Conservation (phyloP, 2,329 filamentous ascomycete genomes). For the Cyphellophora attinorum region DNA sequence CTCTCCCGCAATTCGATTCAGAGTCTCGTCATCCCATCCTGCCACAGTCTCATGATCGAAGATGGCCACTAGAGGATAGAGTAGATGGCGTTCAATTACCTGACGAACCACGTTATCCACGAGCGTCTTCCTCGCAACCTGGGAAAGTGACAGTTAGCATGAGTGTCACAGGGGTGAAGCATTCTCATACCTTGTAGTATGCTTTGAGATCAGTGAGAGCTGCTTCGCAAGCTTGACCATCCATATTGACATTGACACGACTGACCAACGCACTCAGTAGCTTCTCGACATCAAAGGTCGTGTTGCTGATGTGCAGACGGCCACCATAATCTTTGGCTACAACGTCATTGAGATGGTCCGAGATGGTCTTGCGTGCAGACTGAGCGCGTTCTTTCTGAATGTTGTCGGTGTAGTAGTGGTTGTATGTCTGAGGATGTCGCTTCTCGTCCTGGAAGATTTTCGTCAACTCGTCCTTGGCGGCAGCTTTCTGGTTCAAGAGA, state of each 20-base stretch:
- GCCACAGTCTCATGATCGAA: no score
- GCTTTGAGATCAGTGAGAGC: slow-evolving; percentile 32
- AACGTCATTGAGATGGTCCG: slow-evolving; percentile 1
- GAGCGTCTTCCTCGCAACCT: background rate
- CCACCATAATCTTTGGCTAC: background rate
- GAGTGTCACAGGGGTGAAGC: background rate
- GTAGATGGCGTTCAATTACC: background rate
- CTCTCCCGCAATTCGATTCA: no score
- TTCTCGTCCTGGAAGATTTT: no score
- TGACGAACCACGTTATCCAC: background rate
- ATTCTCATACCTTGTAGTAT: slow-evolving; percentile 27
- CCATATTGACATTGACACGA: slow-evolving; percentile 25
- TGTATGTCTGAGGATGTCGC: slow-evolving; percentile 27
- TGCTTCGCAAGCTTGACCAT: slow-evolving; percentile 24
- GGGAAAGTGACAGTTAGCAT: background rate
- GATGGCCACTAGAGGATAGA: no score
- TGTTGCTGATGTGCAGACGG: background rate
- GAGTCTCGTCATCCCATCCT: no score
- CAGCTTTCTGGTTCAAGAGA: slow-evolving; percentile 17
- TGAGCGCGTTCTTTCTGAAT: slow-evolving; percentile 22
- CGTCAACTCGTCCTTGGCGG: slow-evolving; percentile 25
- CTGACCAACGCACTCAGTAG: slow-evolving; percentile 7
- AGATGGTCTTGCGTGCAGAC: background rate
- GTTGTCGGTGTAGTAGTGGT: slow-evolving; percentile 26
- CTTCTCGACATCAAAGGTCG: slow-evolving; percentile 3